Conservation (phyloP, 2,329 filamentous ascomycete genomes). For the Zarea fungicola region DNA sequence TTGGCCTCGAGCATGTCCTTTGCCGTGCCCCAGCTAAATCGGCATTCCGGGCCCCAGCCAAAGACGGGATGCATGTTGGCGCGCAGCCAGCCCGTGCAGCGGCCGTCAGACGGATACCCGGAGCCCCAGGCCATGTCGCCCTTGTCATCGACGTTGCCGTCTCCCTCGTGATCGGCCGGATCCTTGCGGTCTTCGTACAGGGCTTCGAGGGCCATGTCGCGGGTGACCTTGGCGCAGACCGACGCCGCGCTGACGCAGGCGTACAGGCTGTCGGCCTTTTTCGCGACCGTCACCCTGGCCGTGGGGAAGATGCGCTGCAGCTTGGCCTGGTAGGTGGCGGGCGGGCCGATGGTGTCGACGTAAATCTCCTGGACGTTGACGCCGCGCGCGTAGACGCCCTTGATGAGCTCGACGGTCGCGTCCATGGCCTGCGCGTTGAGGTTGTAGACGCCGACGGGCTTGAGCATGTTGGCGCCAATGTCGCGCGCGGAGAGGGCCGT, state of each 20-base stretch:
- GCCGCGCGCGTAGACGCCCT: conserved; percentile 66
- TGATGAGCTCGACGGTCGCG: conserved; percentile 78
- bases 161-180: conserved; percentile 24
- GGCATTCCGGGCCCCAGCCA: conserved; percentile 88
- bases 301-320: conserved; percentile 81
- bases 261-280: conserved; percentile 90
- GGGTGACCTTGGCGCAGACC: conserved; percentile 92
- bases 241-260: conserved; percentile 90
- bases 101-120: conserved; percentile 84
- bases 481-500: conserved; percentile 76
- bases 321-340: conserved; percentile 76
- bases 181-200: conserved; percentile 52
- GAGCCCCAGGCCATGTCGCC: conserved; percentile 70
- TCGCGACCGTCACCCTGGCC: conserved; percentile 68
- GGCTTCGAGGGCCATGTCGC: conserved; percentile 82
- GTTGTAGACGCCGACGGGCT: conserved; percentile 65
- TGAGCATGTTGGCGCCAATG: conserved; percentile 75
- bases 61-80: conserved; percentile 87
- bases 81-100: conserved; percentile 77
- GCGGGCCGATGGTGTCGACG: conserved; percentile 88
- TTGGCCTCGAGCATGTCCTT: conserved; percentile 89
- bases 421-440: conserved; percentile 95
- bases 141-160: conserved; percentile 27
- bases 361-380: conserved; percentile 87
- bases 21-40: conserved; percentile 93